Conservation (phyloP, 495 filamentous ascomycete species). For the Neurospora sp. region DNA sequence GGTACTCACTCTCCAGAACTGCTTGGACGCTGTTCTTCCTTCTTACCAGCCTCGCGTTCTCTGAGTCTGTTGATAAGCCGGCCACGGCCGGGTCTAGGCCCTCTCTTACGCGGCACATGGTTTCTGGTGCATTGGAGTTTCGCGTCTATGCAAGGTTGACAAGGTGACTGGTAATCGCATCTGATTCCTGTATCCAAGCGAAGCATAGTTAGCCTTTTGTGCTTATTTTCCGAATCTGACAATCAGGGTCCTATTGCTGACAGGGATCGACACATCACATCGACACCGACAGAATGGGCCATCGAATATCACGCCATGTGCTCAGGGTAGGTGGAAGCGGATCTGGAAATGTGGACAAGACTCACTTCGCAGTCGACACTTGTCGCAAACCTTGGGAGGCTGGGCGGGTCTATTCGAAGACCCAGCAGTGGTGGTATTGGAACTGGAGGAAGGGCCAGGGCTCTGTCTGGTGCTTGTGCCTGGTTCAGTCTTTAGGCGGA, state of each 20-base stretch:
- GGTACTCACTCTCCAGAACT: not conserved
- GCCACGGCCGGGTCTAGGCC: constrained; percentile 25
- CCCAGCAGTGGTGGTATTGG: not conserved
- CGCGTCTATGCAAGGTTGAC: constrained; percentile 22
- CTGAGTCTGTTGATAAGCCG: constrained; percentile 25
- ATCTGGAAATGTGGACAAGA: not conserved
- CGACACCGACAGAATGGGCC: not conserved
- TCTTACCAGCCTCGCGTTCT: constrained; percentile 5
- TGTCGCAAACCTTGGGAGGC: not conserved
- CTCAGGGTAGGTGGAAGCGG: not conserved
- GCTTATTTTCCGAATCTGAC: not conserved
- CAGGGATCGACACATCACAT: not conserved
- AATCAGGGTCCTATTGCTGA: not conserved
- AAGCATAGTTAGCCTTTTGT: not conserved
- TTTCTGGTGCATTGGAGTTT: constrained; percentile 24
- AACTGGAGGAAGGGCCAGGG: not conserved
- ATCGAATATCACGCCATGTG: not conserved
- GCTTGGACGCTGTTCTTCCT: not conserved
- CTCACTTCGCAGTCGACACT: not conserved
- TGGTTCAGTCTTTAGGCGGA: not conserved
- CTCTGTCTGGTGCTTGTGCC: not conserved
- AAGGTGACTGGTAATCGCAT: constrained; percentile 24
- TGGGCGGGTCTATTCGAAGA: not conserved
- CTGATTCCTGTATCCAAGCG: constrained; percentile 15
- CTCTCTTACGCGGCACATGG: constrained; percentile 25